These are phyloP conservation scores for Yamagishiella unicocca DNA, from an alignment of 139 green algal species.

Conservation along the genomic window DNA sequence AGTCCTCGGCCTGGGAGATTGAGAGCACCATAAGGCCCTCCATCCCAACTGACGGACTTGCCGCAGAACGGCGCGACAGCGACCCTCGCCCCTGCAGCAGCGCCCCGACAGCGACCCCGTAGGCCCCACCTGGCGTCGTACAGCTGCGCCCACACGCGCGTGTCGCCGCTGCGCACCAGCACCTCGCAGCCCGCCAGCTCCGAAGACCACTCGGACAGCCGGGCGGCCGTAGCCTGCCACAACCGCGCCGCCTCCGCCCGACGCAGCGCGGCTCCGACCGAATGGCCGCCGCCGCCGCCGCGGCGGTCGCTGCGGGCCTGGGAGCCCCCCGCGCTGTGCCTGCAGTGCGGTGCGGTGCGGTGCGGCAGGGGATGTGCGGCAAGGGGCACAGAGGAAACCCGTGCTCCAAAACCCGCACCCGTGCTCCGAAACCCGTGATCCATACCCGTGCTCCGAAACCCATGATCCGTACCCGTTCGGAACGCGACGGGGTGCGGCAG, in stretches of 20 bases:
- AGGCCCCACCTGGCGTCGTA: conserved; percentile 17
- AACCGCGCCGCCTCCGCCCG: conserved; percentile 17
- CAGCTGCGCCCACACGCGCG: conserved; percentile 2
- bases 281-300: background rate
- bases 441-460: too few relatives aligned
- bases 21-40: too few relatives aligned
- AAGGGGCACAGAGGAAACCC: too few relatives aligned
- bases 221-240: conserved; percentile 20
- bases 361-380: too few relatives aligned
- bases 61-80: too few relatives aligned
- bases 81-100: background rate
- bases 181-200: background rate
- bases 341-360: too few relatives aligned
- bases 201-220: background rate
- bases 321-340: conserved; percentile 39
- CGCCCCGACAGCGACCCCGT: background rate
- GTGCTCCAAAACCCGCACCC: too few relatives aligned
- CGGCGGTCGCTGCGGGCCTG: conserved; percentile 29
- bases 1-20: too few relatives aligned
- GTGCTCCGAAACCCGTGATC: too few relatives aligned
- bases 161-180: conserved; percentile 35
- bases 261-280: conserved; percentile 15
- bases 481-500: too few relatives aligned
- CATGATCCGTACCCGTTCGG: too few relatives aligned
- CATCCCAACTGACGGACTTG: too few relatives aligned